Base-by-base conservation (phyloP, 2,329 filamentous ascomycete genomes). In the Colletotrichum cereale region DNA sequence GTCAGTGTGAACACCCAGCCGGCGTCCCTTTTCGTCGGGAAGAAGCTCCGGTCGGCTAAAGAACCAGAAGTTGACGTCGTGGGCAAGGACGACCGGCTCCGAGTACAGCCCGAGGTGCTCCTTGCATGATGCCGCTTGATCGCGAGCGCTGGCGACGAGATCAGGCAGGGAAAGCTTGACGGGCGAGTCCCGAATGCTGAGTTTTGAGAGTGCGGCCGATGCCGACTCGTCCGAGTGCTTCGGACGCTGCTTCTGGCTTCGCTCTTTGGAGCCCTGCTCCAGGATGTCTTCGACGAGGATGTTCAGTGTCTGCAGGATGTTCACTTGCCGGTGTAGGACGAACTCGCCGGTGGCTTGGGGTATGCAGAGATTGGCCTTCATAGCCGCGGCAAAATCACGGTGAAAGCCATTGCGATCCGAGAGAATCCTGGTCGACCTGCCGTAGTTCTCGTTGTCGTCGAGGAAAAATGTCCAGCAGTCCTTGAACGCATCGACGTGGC, bases 281-380 rank as follows among this genome's bases (percentile, higher is more conserved):
- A 87, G 76, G 38, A 87, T 82, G 48, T 83, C 79, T 1, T 83
- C 82, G 5, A 86, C 75, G 1, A 84, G 74, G n/a, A 84, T 78
- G 66, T 81, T 83, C 38, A 86, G 81, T 7, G 21, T 14, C 58
- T 82, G 80, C 0, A 86, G 50, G 0, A 85, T 62, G 5, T 73
- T 75, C 1, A 74, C 50, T 66, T 86, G 84, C 71, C 85, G 79
- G 48, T 73, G 38, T 2, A 87, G 69, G 16, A 87, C 77, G 1
- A 86, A 74, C 42, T 80, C 76, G 16, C 81, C 81, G 0, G 69
- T 72, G 0, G 75, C 67, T 24, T 77, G 75, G 0, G 81, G 80
- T 14, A 82, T 47, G 29, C 75, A 77, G 0, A 77, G 21, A 1
- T 77, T 72, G 5, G 74, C 73, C 0, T 72, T 29, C 2, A 80